These are phyloP conservation scores for Dissophora globulifera DNA, from an alignment of 192 early-diverging fungal species.

Conservation along the genomic window DNA sequence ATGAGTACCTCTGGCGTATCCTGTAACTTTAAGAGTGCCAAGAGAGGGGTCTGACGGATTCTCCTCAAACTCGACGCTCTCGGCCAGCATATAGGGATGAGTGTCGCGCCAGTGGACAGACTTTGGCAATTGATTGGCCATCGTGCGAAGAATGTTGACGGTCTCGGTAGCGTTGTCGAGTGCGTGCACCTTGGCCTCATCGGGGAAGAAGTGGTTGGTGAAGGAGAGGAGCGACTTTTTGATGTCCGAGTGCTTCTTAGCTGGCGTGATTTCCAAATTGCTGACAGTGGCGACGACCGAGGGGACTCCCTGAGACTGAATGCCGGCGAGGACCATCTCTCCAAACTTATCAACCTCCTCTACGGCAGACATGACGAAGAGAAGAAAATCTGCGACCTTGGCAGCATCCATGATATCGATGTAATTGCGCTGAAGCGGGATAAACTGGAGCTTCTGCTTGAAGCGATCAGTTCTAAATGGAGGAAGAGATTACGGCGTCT, in stretches of 20 bases:
- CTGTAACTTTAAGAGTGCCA: conserved; percentile 83
- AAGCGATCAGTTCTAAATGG: conserved; percentile 76
- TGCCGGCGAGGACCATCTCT: conserved; percentile 79
- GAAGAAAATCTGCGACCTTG: conserved; percentile 91
- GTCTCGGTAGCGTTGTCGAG: conserved; percentile 68
- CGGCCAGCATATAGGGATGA: conserved; percentile 88
- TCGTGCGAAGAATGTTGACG: conserved; percentile 75
- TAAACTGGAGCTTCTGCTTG: conserved; percentile 90
- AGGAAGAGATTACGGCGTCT: too few relatives aligned
- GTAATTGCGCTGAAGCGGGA: conserved; percentile 81
- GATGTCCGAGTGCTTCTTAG: conserved; percentile 77
- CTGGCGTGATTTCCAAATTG: conserved; percentile 70
- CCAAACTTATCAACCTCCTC: conserved; percentile 96
- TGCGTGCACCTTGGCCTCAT: conserved; percentile 76
- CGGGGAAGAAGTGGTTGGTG: conserved; percentile 90
- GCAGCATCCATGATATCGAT: conserved; percentile 88
- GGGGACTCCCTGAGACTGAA: conserved; percentile 90
- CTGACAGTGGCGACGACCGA: conserved; percentile 78
- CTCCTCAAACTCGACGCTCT: conserved; percentile 75
- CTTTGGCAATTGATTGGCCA: conserved; percentile 84
- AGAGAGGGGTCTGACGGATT: conserved; percentile 59
- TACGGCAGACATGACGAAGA: conserved; percentile 88
- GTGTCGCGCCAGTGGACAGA: conserved; percentile 86
- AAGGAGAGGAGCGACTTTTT: conserved; percentile 89
- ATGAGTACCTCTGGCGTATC: conserved; percentile 84